Percentiles rank a stretch among this genome's conserved stretches.
These are phyloP conservation scores for Podila horticola DNA, from an alignment of 192 early-diverging fungal species.

Conservation along the genomic window DNA sequence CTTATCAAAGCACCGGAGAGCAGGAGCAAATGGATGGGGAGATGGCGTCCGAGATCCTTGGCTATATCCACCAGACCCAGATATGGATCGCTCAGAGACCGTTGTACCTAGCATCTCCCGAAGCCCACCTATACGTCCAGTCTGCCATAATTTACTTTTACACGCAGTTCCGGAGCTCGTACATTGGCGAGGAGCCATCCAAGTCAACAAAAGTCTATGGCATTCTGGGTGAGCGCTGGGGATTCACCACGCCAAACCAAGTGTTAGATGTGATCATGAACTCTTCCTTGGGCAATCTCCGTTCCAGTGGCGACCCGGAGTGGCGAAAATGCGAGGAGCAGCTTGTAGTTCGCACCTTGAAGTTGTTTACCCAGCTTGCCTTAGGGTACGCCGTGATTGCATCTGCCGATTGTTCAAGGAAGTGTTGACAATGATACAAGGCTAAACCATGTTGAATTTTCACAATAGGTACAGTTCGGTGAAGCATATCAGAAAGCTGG, in stretches of 20 bases:
- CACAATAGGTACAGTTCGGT: slow-evolving; percentile 74
- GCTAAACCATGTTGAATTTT: neutral
- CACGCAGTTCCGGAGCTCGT: slow-evolving; percentile 79
- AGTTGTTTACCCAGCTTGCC: slow-evolving; percentile 81
- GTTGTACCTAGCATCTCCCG: slow-evolving; percentile 56
- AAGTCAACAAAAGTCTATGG: slow-evolving; percentile 73
- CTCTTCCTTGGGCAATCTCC: slow-evolving; percentile 41
- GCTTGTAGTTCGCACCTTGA: slow-evolving; percentile 63
- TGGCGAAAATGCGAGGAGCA: slow-evolving; percentile 42
- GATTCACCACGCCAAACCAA: slow-evolving; percentile 68
- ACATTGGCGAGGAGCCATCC: slow-evolving; percentile 78
- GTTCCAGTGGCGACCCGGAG: slow-evolving; percentile 41
- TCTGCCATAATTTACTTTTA: slow-evolving; percentile 85
- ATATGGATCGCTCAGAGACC: slow-evolving; percentile 59
- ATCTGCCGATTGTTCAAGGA: neutral
- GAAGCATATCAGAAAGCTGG: slow-evolving; percentile 80
- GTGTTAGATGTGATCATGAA: slow-evolving; percentile 73
- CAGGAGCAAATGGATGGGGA: slow-evolving; percentile 85
- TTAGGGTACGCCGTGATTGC: slow-evolving; percentile 58
- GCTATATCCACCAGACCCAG: slow-evolving; percentile 76
- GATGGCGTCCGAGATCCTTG: slow-evolving; percentile 71
- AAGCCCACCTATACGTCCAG: slow-evolving; percentile 75
- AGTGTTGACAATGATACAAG: neutral
- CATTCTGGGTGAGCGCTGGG: slow-evolving; percentile 71
- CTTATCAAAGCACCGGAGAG: slow-evolving; percentile 80